These are phyloP conservation scores for Coemansia sp. DNA, from an alignment of 192 early-diverging fungal species.

Conservation along the genomic window DNA sequence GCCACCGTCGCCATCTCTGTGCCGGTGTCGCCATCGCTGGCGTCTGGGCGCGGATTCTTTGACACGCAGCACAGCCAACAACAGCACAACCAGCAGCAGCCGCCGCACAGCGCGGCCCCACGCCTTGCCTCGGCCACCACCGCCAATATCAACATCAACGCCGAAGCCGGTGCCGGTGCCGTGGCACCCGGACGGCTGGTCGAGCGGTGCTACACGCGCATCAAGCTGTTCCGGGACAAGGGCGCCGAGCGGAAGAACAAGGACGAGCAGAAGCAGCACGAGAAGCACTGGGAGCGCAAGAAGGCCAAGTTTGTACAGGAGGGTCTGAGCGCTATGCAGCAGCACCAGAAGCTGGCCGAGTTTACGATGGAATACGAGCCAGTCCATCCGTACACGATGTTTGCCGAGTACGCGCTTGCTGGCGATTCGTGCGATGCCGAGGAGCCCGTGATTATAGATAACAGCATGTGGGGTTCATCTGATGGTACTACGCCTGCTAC, in stretches of 20 bases:
- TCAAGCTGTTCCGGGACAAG: conserved; percentile 77
- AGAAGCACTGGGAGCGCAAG: conserved; percentile 66
- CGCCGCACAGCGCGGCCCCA: background rate
- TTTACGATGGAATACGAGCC: conserved; percentile 40
- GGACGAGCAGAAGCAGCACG: conserved; percentile 73
- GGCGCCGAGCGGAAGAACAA: conserved; percentile 79
- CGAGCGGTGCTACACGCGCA: conserved; percentile 62
- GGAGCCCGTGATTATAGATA: conserved; percentile 44
- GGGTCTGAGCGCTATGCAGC: conserved; percentile 2
- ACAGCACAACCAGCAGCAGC: background rate
- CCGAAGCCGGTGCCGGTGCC: background rate
- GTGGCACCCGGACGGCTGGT: conserved; percentile 29
- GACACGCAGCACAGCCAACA: conserved; percentile 3
- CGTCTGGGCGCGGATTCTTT: background rate
- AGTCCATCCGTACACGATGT: conserved; percentile 28
- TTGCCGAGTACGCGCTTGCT: conserved; percentile 47
- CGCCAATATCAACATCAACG: conserved; percentile 2
- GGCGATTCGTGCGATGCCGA: conserved; percentile 57
- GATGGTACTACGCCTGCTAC: no score
- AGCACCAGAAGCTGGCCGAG: conserved; percentile 38
- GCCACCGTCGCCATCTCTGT: background rate
- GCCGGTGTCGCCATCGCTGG: conserved; percentile 5
- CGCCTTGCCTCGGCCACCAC: conserved; percentile 8
- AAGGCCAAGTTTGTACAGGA: conserved; percentile 34
- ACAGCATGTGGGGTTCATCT: no score